A percentile compares a stretch with the other conserved stretches of the same genome.
Conservation (phyloP, 805 yeast genomes). For the Blastobotrys robertii region DNA sequence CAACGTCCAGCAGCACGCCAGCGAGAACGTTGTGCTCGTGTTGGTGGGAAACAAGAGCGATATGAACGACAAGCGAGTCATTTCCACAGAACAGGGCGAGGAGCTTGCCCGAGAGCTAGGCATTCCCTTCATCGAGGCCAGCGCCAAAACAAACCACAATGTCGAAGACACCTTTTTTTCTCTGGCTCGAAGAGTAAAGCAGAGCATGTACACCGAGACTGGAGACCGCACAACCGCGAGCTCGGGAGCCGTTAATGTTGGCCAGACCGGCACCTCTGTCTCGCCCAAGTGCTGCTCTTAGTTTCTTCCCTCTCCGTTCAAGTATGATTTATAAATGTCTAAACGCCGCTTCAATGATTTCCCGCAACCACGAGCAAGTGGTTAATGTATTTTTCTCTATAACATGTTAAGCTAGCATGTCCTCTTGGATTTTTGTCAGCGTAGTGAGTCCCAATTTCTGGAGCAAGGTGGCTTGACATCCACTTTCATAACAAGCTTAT, state of each 20-base stretch:
- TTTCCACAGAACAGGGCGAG: conserved; percentile 84
- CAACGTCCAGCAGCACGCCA: conserved; percentile 93
- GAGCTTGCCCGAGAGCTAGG: conserved; percentile 77
- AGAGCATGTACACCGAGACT: conserved; percentile 42
- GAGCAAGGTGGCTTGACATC: too few relatives aligned
- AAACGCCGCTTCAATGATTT: too few relatives aligned
- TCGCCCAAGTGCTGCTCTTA: conserved; percentile 26
- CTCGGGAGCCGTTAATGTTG: conserved; percentile 23
- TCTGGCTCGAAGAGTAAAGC: conserved; percentile 78
- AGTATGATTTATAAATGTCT: too few relatives aligned
- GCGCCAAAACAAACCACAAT: conserved; percentile 87
- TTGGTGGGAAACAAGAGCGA: conserved; percentile 96
- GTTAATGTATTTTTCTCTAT: too few relatives aligned
- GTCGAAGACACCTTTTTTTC: conserved; percentile 89
- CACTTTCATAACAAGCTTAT: too few relatives aligned
- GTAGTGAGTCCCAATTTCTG: too few relatives aligned
- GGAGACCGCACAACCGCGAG: conserved; percentile 17
- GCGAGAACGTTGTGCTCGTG: conserved; percentile 88
- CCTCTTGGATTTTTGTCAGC: too few relatives aligned
- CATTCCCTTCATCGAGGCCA: conserved; percentile 88
- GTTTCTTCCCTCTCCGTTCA: too few relatives aligned
- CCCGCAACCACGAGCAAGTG: too few relatives aligned
- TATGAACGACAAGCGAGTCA: conserved; percentile 78
- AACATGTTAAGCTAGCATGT: too few relatives aligned
- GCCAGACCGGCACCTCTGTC: conserved; percentile 13